A percentile compares a stretch with the other conserved stretches of the same genome.
These are phyloP conservation scores for Wickerhamomyces chaumierensis DNA, from an alignment of 805 yeast species.

Conservation along the genomic window DNA sequence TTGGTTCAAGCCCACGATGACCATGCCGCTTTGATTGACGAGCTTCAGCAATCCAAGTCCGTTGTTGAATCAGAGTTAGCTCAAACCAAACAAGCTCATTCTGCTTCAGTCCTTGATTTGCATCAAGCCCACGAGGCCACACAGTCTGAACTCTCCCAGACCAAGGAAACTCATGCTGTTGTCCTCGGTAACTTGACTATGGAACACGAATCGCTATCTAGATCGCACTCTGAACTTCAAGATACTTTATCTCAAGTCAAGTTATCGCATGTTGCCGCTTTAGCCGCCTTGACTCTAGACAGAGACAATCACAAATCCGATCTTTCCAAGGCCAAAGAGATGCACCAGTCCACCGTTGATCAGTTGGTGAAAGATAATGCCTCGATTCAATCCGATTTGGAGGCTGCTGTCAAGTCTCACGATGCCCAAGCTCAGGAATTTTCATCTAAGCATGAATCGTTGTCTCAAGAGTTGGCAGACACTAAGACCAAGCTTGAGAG, in stretches of 20 bases:
- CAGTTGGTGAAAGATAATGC: background rate
- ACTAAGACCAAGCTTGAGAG: background rate
- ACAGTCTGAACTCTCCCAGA: too few species aligned
- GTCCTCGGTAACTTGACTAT: background rate
- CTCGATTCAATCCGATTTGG: background rate
- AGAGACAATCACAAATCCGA: background rate
- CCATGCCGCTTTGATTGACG: background rate
- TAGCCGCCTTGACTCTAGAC: background rate
- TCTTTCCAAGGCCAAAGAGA: background rate
- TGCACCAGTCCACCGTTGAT: background rate
- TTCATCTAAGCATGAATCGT: background rate
- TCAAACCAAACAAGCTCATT: background rate
- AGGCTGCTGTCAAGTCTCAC: background rate
- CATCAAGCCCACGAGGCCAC: too few species aligned
- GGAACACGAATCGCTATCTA: background rate
- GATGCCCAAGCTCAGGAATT: background rate
- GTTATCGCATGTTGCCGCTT: background rate
- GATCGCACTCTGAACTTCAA: background rate
- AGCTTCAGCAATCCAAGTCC: background rate
- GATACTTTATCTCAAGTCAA: background rate
- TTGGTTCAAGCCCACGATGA: background rate
- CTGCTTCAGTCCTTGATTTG: too few species aligned
- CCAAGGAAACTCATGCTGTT: background rate
- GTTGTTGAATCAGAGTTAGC: background rate
- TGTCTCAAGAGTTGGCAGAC: background rate